phyloP scores from a whole-genome alignment of 176 grass and related monocot species.

The Musa schizocarpa region DNA sequence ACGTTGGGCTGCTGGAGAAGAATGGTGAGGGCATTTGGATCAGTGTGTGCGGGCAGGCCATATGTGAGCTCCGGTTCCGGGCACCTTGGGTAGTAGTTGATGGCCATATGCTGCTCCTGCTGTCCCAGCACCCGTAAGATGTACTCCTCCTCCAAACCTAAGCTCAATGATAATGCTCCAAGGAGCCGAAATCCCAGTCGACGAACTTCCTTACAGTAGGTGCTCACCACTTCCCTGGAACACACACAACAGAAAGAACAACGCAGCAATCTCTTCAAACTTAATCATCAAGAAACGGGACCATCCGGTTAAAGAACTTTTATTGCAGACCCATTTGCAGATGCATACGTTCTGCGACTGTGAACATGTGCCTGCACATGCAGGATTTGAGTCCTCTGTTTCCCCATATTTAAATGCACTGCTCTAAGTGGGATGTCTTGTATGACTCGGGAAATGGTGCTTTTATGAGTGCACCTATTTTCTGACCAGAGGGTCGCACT shows the following conservation, averaged over 20 bases:
- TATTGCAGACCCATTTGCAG: not conserved
- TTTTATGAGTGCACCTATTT: too few species aligned
- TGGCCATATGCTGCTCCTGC: slow-evolving; percentile 7
- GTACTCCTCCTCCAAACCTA: not conserved
- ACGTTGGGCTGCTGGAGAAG: not conserved
- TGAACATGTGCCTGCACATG: too few species aligned
- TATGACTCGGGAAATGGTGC: too few species aligned
- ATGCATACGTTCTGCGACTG: not conserved
- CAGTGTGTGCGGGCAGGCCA: not conserved
- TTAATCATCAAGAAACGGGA: not conserved
- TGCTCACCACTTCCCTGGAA: slow-evolving; percentile 6
- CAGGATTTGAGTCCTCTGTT: too few species aligned
- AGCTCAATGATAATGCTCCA: not conserved
- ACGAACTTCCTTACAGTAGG: not conserved
- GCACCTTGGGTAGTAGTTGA: slow-evolving; percentile 4
- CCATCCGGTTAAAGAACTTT: not conserved
- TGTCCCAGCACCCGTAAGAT: not conserved
- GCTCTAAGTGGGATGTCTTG: too few species aligned
- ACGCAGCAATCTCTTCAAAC: not conserved
- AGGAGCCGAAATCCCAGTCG: not conserved
- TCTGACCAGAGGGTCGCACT: too few species aligned
- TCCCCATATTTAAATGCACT: too few species aligned
- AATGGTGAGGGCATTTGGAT: slow-evolving; percentile 1
- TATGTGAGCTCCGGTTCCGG: not conserved
- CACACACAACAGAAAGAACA: not conserved